Percentiles rank a stretch among this genome's conserved stretches.
Evolutionary conservation across 2,329 filamentous ascomycete genomes (phyloP).

Genomic region (Cadophora luteo-olivacea): DNA sequence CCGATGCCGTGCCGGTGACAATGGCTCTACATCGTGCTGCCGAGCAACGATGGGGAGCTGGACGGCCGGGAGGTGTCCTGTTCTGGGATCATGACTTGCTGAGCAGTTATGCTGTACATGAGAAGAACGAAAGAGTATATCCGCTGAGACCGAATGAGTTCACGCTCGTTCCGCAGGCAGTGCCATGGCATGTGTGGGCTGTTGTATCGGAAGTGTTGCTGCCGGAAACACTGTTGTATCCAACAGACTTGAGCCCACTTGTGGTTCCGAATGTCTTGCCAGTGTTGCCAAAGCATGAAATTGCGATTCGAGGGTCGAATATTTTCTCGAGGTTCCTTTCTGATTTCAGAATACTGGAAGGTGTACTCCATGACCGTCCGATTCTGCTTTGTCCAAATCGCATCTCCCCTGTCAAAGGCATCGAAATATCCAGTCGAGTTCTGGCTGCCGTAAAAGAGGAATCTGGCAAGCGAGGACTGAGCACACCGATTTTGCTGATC

Average conservation of each 20-base stretch:
- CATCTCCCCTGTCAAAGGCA: slow-evolving; percentile 17
- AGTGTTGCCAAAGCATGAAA: neutral
- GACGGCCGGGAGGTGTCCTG: slow-evolving; percentile 3
- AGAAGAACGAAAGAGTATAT: slow-evolving; percentile 8
- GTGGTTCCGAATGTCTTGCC: slow-evolving; percentile 15
- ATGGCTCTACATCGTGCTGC: slow-evolving; percentile 9
- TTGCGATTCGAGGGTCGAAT: neutral
- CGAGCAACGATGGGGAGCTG: slow-evolving; percentile 3
- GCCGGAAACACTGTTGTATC: slow-evolving; percentile 12
- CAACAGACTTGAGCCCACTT: neutral
- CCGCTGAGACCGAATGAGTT: slow-evolving; percentile 14
- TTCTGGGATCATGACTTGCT: slow-evolving; percentile 19
- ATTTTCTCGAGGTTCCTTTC: slow-evolving; percentile 1
- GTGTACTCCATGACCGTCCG: neutral
- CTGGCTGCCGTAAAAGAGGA: slow-evolving; percentile 5
- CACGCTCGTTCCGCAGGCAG: slow-evolving; percentile 12
- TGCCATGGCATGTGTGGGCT: slow-evolving; percentile 16
- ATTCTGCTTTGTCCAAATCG: slow-evolving; percentile 18
- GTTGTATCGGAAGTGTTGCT: slow-evolving; percentile 8
- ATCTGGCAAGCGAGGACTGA: neutral
- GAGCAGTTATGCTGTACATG: slow-evolving; percentile 16
- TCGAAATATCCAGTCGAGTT: slow-evolving; percentile 14
- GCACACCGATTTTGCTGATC: slow-evolving; percentile 4
- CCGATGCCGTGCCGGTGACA: slow-evolving; percentile 13
- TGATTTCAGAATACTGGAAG: neutral